phyloP scores from a whole-genome alignment of 805 yeast species.

The Candida taoyuanica region DNA sequence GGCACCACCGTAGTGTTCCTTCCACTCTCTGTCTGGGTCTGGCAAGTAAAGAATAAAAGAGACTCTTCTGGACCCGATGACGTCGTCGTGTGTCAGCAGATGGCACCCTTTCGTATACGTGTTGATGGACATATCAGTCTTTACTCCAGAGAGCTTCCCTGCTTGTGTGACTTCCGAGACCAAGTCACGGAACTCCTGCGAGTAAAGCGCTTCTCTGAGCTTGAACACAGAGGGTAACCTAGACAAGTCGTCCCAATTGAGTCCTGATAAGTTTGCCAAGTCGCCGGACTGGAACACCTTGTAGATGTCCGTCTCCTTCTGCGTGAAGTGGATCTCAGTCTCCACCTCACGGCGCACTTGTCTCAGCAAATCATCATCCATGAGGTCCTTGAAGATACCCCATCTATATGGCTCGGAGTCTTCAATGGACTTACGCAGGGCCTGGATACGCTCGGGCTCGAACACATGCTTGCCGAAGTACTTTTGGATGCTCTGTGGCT shows the following conservation, averaged over 20 bases:
- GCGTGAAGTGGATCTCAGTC: slow-evolving; percentile 80
- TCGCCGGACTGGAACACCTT: slow-evolving; percentile 89
- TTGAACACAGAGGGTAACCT: slow-evolving; percentile 72
- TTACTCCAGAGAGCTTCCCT: slow-evolving; percentile 85
- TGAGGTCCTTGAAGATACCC: slow-evolving; percentile 74
- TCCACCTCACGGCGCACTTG: slow-evolving; percentile 83
- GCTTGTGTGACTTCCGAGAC: slow-evolving; percentile 75
- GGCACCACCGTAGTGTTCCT: slow-evolving; percentile 91
- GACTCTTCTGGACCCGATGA: slow-evolving; percentile 90
- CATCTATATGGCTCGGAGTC: slow-evolving; percentile 78
- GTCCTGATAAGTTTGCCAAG: slow-evolving; percentile 84
- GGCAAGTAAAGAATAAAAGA: slow-evolving; percentile 91
- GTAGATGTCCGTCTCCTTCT: slow-evolving; percentile 95
- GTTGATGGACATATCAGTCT: slow-evolving; percentile 90
- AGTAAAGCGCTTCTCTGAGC: slow-evolving; percentile 82
- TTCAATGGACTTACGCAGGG: slow-evolving; percentile 40
- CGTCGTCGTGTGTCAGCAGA: slow-evolving; percentile 93
- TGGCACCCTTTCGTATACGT: slow-evolving; percentile 93
- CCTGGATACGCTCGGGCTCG: slow-evolving; percentile 36
- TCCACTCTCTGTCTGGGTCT: slow-evolving; percentile 87
- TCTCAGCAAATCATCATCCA: slow-evolving; percentile 73
- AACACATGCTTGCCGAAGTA: slow-evolving; percentile 29
- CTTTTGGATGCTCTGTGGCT: slow-evolving; percentile 4
- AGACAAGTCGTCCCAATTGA: slow-evolving; percentile 68
- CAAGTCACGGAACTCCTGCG: slow-evolving; percentile 76